Evolutionary conservation across 2,329 filamentous ascomycete species (phyloP), one percentile per base, ranked within the genome.

Genomic region (Botrytis paeoniae): DNA sequence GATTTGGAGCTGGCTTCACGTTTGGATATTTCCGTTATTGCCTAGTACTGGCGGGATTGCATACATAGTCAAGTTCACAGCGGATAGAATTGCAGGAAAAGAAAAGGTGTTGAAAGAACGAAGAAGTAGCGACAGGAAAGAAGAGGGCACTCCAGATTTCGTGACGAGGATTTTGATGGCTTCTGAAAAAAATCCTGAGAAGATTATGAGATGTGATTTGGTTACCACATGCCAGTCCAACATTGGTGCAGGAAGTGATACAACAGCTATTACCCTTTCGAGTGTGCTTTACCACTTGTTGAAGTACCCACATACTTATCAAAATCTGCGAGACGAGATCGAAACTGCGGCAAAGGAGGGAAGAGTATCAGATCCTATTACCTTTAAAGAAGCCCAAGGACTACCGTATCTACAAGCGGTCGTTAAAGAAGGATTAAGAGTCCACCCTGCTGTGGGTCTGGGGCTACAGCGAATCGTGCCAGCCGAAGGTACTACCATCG

Each of bases 391-490:
- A 75, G 82, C 75, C 5, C 83, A 81, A 57, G 80, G 80, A 25
- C 79, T 85, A 71, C 82, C 82, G 0, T 87, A 86, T 73, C 80
- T 88, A 2, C 81, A 85, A 72, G 85, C 86, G 4, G 84, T 86
- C 3, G 82, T 89, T 32, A 85, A 84, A 32, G 88, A 90, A 77
- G 82, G 84, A 0, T 78, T 88, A 29, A 83, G 87, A 22, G 79
- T 89, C 32, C 84, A 87, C 68, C 82, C 86, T 1, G 84, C 85
- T 0, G 83, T 83, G 0, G 86, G 85, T 6, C 78, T 88, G 18
- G 84, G 85, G 4, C 78, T 88, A n/a, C 84, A 85, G 77, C 82
- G 87, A 7, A 80, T 83, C 0, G 85, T 87, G 0, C 85, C 86
- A 0, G 72, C 81, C 3, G 83, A 81, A 0, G 86, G 87, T 0